Evolutionary conservation across 2,329 filamentous ascomycete genomes (phyloP).

Genomic region (Daldinia sp.): DNA sequence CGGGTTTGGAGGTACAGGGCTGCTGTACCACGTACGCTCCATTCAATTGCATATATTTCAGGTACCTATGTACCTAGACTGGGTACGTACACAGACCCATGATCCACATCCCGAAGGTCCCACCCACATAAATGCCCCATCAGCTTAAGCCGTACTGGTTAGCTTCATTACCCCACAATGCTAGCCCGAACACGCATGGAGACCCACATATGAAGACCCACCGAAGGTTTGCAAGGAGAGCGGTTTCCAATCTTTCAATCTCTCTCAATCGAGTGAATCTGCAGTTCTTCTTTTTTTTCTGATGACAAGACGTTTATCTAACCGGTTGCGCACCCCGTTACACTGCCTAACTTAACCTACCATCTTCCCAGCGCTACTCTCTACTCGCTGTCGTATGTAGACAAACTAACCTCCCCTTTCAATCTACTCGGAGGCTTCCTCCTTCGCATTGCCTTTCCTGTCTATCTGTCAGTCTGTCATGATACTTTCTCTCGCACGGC

Average conservation of each 20-base stretch:
- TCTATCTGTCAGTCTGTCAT: constrained; percentile 44
- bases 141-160: constrained; percentile 37
- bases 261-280: constrained; percentile 18
- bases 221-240: constrained; percentile 14
- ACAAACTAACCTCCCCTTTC: constrained; percentile 23
- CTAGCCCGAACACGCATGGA: constrained; percentile 40
- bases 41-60: constrained; percentile 8
- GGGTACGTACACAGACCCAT: constrained; percentile 5
- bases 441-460: constrained; percentile 29
- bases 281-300: constrained; percentile 15
- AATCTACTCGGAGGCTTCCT: constrained; percentile 27
- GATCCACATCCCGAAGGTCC: not conserved
- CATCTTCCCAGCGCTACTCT: constrained; percentile 27
- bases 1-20: not conserved
- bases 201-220: constrained; percentile 23
- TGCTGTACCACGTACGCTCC: constrained; percentile 11
- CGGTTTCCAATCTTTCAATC: constrained; percentile 37
- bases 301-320: constrained; percentile 43
- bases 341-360: constrained; percentile 37
- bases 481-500: constrained; percentile 43
- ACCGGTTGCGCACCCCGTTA: constrained; percentile 42
- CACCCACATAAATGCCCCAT: constrained; percentile 27
- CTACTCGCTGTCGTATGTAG: constrained; percentile 31
- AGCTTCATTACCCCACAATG: constrained; percentile 43
- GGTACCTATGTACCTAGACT: not conserved